A percentile compares a stretch with the other conserved stretches of the same genome.
Evolutionary conservation across 257 asterid species (phyloP).

Genomic region (Catharanthus roseus): DNA sequence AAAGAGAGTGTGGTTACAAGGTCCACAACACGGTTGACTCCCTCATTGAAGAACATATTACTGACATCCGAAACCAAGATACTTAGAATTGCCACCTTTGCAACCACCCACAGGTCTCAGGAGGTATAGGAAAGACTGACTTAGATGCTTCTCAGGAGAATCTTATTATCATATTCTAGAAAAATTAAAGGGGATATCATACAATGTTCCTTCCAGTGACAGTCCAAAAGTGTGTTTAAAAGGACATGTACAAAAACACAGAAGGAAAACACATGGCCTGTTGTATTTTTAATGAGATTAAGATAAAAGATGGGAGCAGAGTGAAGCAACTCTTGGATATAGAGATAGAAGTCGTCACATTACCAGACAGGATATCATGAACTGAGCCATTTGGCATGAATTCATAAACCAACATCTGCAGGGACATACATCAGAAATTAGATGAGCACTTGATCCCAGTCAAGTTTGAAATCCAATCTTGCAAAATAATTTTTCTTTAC

Average conservation of each 20-base stretch:
- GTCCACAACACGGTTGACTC: background rate
- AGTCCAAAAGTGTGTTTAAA: background rate
- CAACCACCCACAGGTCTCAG: background rate
- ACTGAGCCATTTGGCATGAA: slow-evolving; percentile 80
- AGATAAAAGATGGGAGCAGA: background rate
- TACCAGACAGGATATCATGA: slow-evolving; percentile 76
- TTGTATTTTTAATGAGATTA: background rate
- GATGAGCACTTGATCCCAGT: background rate
- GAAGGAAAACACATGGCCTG: background rate
- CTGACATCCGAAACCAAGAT: background rate
- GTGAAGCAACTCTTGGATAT: background rate
- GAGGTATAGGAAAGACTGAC: background rate
- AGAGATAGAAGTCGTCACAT: background rate
- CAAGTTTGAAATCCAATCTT: background rate
- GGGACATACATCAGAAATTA: slow-evolving; percentile 2
- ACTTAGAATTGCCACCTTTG: no score
- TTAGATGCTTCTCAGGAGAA: background rate
- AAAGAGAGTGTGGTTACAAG: background rate
- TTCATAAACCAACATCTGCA: slow-evolving; percentile 85
- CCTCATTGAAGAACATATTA: background rate
- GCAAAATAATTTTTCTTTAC: no score
- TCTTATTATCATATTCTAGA: background rate
- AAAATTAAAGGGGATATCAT: background rate
- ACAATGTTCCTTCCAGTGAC: background rate
- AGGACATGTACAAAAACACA: background rate